These are phyloP conservation scores for Aspergillus sclerotioniger DNA, from an alignment of 495 filamentous ascomycete genomes.

Conservation along the genomic window DNA sequence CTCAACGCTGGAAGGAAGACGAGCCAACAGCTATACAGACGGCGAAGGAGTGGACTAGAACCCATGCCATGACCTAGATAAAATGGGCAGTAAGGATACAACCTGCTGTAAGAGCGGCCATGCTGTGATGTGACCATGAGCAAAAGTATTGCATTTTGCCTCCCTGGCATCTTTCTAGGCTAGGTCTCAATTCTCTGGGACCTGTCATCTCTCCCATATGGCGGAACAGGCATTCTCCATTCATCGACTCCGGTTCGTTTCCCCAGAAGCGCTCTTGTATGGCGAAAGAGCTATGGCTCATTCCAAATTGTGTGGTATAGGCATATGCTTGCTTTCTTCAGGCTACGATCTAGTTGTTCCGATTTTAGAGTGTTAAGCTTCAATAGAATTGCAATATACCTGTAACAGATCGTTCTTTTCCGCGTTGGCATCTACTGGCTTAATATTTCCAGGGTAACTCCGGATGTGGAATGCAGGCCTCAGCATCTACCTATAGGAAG, in stretches of 20 bases:
- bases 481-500: neutral
- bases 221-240: constrained; percentile 2
- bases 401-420: neutral
- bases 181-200: constrained; percentile 3
- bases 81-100: constrained; percentile 7
- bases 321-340: neutral
- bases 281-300: constrained; percentile 9
- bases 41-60: constrained; percentile 83
- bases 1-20: constrained; percentile 97
- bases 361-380: constrained; percentile 11
- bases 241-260: constrained; percentile 12
- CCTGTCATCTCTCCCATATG: constrained; percentile 7
- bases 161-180: constrained; percentile 12
- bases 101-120: constrained; percentile 12
- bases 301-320: constrained; percentile 4
- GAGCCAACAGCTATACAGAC: constrained; percentile 87
- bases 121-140: constrained; percentile 42
- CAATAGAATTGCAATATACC: constrained; percentile 1
- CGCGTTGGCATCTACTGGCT: neutral
- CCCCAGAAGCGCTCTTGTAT: constrained; percentile 8
- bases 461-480: neutral
- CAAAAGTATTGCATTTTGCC: constrained; percentile 8
- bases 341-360: constrained; percentile 1
- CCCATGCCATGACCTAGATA: constrained; percentile 64
- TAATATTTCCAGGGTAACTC: neutral